Base-by-base conservation (phyloP, 305 asterid species). In the Solanum hybrid region DNA sequence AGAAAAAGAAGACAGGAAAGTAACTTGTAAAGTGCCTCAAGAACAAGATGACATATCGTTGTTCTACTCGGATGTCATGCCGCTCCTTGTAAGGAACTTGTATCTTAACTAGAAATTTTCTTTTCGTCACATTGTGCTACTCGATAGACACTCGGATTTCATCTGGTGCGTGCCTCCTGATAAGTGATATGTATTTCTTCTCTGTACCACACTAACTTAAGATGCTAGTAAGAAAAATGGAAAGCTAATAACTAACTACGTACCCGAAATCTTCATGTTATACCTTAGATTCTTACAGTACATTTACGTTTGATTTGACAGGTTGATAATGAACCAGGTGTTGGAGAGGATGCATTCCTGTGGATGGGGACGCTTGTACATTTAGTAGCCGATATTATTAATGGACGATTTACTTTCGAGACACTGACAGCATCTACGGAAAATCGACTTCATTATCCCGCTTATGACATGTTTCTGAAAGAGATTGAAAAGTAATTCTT, bases 31-130 rank as follows among this genome's bases (percentile, higher is more conserved):
- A 72, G 14, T 90, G 68, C 91, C 91, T 57, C 89, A 90, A 34
- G 93, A 91, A 78, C 95, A 93, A 38, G 98, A 97, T 80, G 99
- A 96, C 24, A 91, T 94, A 57, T 87, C 98, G 24, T 94, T 97
- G 89, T 97, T 97, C 94, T 97, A 97, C 90, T 96, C 99, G 0
- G 99, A 97, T 90, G 91, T 96, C 87, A 95, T 97, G 97, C 99
- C 99, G 4, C 99, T 97, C 91, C 99, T 97, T 72, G 98, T 96
- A 92, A 94, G 98, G 82, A 38, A 38, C 77, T 6, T 88, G 7
- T 22, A 1, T 27, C 72, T n/a, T 89, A 29, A 10, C 45, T 2
- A 4, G 41, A 22, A 5, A 73, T 83, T 10, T 26, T 4, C 9
- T 29, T 39, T 81, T 27, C 37, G 36, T 39, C 37, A 82, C 26